Evolutionary conservation across 2,329 filamentous ascomycete species (phyloP).

Genomic region (Pseudogymnoascus sp.): DNA sequence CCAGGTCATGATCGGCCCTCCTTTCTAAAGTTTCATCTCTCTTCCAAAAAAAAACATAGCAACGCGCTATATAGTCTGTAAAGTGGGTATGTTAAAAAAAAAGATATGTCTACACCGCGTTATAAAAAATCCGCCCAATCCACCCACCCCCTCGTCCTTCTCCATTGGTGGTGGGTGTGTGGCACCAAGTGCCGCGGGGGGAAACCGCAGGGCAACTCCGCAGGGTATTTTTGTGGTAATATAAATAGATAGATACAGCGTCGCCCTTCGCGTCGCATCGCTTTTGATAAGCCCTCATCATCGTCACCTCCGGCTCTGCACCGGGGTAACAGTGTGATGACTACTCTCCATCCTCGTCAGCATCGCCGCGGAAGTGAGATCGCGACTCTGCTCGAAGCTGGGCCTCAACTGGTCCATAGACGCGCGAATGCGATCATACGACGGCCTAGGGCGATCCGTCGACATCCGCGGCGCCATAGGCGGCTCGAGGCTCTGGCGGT

Average conservation of each 20-base stretch:
- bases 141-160: neutral
- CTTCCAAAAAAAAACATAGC: neutral
- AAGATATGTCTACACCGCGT: conserved; percentile 2
- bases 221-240: neutral
- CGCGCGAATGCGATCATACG: conserved; percentile 77
- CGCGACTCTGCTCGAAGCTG: conserved; percentile 78
- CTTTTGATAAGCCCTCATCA: neutral
- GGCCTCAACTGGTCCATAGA: conserved; percentile 83
- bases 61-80: neutral
- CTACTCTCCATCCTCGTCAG: conserved; percentile 75
- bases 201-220: neutral
- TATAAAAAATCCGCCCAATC: neutral
- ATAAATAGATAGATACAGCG: conserved; percentile 3
- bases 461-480: conserved; percentile 39
- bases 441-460: conserved; percentile 64
- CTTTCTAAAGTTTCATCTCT: neutral
- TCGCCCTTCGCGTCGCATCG: neutral
- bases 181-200: neutral
- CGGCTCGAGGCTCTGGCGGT: conserved; percentile 53
- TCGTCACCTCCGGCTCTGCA: conserved; percentile 17
- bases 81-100: neutral
- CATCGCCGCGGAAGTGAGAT: conserved; percentile 85
- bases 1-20: neutral
- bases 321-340: conserved; percentile 30
- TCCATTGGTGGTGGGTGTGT: neutral